These are phyloP conservation scores for Entomortierella lignicola DNA, from an alignment of 192 early-diverging fungal species.

Conservation along the genomic window DNA sequence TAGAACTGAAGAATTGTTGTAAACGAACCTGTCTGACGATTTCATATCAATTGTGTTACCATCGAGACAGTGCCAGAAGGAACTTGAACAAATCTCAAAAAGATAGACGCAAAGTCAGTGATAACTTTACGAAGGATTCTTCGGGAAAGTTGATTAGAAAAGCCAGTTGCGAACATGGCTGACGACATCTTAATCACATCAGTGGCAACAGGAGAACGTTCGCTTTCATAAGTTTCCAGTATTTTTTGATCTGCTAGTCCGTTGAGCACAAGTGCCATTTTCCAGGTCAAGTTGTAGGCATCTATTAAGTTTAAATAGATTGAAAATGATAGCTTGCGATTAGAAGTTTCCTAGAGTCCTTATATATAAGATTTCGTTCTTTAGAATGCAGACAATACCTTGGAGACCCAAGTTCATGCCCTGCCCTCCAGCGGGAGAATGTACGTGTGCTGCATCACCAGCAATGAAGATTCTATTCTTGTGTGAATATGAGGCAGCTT, in stretches of 20 bases:
- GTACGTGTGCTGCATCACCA: constrained; percentile 61
- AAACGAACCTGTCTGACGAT: too few species aligned
- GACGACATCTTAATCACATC: constrained; percentile 41
- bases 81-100: constrained; percentile 20
- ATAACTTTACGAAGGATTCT: constrained; percentile 13
- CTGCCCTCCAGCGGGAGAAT: constrained; percentile 55
- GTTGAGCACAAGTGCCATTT: constrained; percentile 53
- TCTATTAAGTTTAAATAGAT: constrained; percentile 14
- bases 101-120: constrained; percentile 11
- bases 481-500: constrained; percentile 16
- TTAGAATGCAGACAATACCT: too few species aligned
- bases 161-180: constrained; percentile 35
- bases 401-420: constrained; percentile 58
- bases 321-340: too few species aligned
- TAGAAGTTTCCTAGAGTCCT: too few species aligned
- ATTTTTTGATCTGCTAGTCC: constrained; percentile 4
- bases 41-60: constrained; percentile 18
- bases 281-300: constrained; percentile 60
- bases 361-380: too few species aligned
- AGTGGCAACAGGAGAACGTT: constrained; percentile 34
- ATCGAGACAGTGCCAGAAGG: constrained; percentile 36
- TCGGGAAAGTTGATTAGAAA: constrained; percentile 5
- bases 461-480: constrained; percentile 59
- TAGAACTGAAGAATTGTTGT: too few species aligned
- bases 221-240: constrained; percentile 37